phyloP scores from a whole-genome alignment of 352 stramenopile genomes.

The Phytophthora palmivora region DNA sequence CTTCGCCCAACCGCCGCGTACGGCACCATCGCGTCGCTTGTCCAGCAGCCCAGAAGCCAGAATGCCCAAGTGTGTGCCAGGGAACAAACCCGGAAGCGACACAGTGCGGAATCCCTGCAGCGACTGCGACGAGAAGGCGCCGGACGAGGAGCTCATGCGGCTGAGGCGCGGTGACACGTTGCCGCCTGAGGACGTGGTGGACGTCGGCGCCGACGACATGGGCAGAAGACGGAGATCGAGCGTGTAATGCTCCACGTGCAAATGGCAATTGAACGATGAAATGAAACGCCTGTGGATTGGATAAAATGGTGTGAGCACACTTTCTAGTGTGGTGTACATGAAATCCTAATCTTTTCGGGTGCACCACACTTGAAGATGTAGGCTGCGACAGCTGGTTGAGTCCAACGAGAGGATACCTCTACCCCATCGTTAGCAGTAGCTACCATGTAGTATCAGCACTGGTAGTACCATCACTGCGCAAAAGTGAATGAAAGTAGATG shows the following conservation, averaged over 20 bases:
- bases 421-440: constrained; percentile 1
- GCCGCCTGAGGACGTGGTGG: constrained; percentile 36
- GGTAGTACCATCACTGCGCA: background rate
- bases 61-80: constrained; percentile 78
- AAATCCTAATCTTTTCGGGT: constrained; percentile 5
- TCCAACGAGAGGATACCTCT: constrained; percentile 21
- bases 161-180: constrained; percentile 51
- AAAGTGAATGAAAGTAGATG: background rate
- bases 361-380: constrained; percentile 8
- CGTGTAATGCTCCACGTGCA: constrained; percentile 8
- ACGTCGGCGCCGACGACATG: constrained; percentile 48
- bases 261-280: constrained; percentile 30
- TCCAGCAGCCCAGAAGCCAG: constrained; percentile 78
- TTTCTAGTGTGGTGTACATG: background rate
- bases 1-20: constrained; percentile 82
- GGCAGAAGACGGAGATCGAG: constrained; percentile 9
- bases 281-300: constrained; percentile 29
- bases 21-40: constrained; percentile 84
- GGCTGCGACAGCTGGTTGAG: constrained; percentile 26
- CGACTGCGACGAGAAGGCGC: constrained; percentile 59
- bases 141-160: constrained; percentile 62
- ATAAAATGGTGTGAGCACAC: background rate
- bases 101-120: constrained; percentile 78
- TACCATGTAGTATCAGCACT: background rate
- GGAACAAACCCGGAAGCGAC: constrained; percentile 73